phyloP scores from a whole-genome alignment of 495 filamentous ascomycete species.

The Annulohypoxylon nitens region DNA sequence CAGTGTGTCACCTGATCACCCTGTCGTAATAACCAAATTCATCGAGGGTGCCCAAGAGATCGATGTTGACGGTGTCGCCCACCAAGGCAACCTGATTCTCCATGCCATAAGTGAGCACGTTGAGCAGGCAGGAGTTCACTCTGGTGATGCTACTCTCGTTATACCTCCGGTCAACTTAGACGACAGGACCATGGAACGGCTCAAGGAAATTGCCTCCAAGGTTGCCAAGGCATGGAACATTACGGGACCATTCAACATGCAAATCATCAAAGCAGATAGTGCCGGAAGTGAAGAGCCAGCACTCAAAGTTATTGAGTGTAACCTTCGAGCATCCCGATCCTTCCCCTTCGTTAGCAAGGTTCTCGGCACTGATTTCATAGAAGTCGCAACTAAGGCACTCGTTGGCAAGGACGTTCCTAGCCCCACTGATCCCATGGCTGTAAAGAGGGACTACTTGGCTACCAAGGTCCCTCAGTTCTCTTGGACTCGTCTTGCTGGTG shows the following conservation, averaged over 20 bases:
- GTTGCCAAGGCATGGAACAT: slow-evolving; percentile 97
- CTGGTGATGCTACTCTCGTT: slow-evolving; percentile 95
- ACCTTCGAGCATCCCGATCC: slow-evolving; percentile 95
- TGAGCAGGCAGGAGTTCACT: slow-evolving; percentile 98
- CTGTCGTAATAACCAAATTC: slow-evolving; percentile 99
- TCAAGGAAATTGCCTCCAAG: slow-evolving; percentile 96
- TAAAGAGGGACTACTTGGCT: slow-evolving; percentile 90
- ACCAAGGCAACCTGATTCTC: slow-evolving; percentile 84
- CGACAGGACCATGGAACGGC: slow-evolving; percentile 78
- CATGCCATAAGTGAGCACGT: slow-evolving; percentile 98
- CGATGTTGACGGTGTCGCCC: slow-evolving; percentile 95
- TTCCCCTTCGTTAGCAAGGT: slow-evolving; percentile 99
- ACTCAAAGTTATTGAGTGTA: slow-evolving; percentile 98
- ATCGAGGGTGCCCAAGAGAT: slow-evolving; percentile 98
- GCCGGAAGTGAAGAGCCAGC: slow-evolving; percentile 76
- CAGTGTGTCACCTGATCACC: slow-evolving; percentile 94
- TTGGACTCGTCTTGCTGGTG: slow-evolving; percentile 98
- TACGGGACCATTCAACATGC: slow-evolving; percentile 99
- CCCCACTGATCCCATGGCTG: slow-evolving; percentile 87
- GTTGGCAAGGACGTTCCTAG: slow-evolving; percentile 87
- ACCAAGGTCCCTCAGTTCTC: slow-evolving; percentile 99
- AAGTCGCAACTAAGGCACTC: slow-evolving; percentile 93
- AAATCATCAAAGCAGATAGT: slow-evolving; percentile 93
- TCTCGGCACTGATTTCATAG: slow-evolving; percentile 96
- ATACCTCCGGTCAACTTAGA: slow-evolving; percentile 88